phyloP scores from a whole-genome alignment of 2,329 filamentous ascomycete genomes.

The Colletotrichum graminicola region DNA sequence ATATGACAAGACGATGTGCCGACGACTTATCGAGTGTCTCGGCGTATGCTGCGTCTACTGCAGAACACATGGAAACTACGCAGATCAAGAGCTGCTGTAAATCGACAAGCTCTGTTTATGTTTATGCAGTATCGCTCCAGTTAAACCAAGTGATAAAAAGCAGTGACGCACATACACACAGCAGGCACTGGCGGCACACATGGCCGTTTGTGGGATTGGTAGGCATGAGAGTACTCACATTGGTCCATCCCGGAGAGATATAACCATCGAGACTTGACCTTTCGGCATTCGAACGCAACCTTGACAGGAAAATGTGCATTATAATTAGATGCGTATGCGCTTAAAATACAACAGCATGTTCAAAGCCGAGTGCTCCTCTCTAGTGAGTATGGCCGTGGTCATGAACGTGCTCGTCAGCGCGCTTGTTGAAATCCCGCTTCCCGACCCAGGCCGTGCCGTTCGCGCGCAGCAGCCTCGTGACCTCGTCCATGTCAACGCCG shows the following conservation, averaged over 20 bases:
- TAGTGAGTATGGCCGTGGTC: slow-evolving; percentile 30
- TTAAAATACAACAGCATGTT: too few species aligned
- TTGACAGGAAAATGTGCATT: neutral
- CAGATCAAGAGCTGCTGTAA: neutral
- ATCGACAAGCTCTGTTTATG: neutral
- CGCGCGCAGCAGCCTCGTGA: slow-evolving; percentile 44
- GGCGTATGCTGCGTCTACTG: neutral
- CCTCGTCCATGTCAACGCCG: slow-evolving; percentile 43
- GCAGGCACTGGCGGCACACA: neutral
- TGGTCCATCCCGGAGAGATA: neutral
- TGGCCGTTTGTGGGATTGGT: neutral
- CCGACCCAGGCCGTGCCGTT: slow-evolving; percentile 46
- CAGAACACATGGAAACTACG: neutral
- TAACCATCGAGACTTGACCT: neutral
- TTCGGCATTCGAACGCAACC: neutral
- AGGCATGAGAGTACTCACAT: neutral
- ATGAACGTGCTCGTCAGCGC: slow-evolving; percentile 34
- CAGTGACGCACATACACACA: neutral
- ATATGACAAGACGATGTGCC: neutral
- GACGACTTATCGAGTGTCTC: neutral
- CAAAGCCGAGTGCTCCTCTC: neutral
- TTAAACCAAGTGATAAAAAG: neutral
- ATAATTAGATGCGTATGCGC: neutral
- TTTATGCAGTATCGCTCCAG: neutral
- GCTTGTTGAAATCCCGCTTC: slow-evolving; percentile 40